Evolutionary conservation across 805 yeast genomes (phyloP).

Genomic region (Schwanniomyces pseudopolymorphus): DNA sequence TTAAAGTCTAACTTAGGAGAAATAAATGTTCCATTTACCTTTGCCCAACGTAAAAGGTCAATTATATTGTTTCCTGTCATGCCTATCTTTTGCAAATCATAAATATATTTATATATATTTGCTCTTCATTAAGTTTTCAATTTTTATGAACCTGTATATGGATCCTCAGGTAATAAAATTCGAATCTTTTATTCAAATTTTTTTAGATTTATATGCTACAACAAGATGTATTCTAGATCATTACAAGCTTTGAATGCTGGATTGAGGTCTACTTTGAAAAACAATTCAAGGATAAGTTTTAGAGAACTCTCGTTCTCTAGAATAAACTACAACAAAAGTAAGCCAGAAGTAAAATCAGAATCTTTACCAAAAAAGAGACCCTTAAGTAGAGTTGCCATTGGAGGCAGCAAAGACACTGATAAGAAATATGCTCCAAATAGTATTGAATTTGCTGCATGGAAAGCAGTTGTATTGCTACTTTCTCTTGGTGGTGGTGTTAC

Average conservation of each 20-base stretch:
- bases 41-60: conserved; percentile 31
- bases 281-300: background rate
- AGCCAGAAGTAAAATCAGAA: background rate
- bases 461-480: conserved; percentile 67
- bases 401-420: conserved; percentile 44
- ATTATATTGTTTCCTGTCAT: conserved; percentile 5
- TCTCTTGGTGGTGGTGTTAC: conserved; percentile 72
- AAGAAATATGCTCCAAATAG: conserved; percentile 39
- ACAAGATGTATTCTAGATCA: background rate
- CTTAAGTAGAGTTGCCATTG: conserved; percentile 77
- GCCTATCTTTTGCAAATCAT: background rate
- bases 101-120: background rate
- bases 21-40: conserved; percentile 26
- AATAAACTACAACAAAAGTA: conserved; percentile 1
- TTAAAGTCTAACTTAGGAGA: conserved; percentile 22
- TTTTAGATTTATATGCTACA: background rate
- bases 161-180: background rate
- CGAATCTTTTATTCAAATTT: background rate
- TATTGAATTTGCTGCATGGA: conserved; percentile 82
- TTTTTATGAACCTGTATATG: background rate
- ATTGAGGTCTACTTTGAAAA: background rate
- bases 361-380: conserved; percentile 49
- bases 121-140: background rate
- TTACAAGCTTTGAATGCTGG: background rate
- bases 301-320: background rate